Percentiles rank a stretch among this genome's conserved stretches.
Conservation (phyloP, 495 filamentous ascomycete genomes). For the Oidiodendron maius region DNA sequence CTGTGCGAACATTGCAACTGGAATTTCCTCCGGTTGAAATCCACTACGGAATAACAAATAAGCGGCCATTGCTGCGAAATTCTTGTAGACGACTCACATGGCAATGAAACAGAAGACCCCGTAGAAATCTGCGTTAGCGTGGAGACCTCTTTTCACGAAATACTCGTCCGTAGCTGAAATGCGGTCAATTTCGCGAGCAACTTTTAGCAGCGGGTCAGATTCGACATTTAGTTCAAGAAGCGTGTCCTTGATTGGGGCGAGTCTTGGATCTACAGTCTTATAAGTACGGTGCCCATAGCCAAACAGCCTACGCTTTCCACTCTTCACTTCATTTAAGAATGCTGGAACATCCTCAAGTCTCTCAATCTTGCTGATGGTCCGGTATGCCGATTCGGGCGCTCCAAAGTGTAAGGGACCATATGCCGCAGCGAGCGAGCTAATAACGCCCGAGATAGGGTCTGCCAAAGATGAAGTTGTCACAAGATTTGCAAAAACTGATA, state of each 20-base stretch:
- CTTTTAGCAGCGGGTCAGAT: slow-evolving; percentile 38
- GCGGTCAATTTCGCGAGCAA: slow-evolving; percentile 44
- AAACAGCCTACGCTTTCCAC: slow-evolving; percentile 44
- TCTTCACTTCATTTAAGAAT: slow-evolving; percentile 45
- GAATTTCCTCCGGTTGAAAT: slow-evolving; percentile 23
- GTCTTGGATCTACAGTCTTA: slow-evolving; percentile 46
- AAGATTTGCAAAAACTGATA: slow-evolving; percentile 44
- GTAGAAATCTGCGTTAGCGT: slow-evolving; percentile 54
- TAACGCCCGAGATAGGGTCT: slow-evolving; percentile 28
- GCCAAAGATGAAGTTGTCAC: slow-evolving; percentile 38
- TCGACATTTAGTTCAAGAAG: slow-evolving; percentile 27
- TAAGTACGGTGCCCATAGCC: slow-evolving; percentile 58
- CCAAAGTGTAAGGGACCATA: slow-evolving; percentile 55
- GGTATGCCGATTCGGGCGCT: slow-evolving; percentile 48
- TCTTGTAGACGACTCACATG: slow-evolving; percentile 29
- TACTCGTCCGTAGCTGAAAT: slow-evolving; percentile 45
- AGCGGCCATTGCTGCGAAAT: background rate
- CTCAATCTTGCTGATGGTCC: slow-evolving; percentile 41
- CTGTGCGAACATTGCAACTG: slow-evolving; percentile 24
- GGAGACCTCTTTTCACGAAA: slow-evolving; percentile 40
- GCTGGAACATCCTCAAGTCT: slow-evolving; percentile 36
- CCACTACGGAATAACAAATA: slow-evolving; percentile 9
- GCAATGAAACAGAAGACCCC: slow-evolving; percentile 50
- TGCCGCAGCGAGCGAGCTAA: slow-evolving; percentile 40
- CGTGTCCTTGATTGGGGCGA: slow-evolving; percentile 39